phyloP scores from a whole-genome alignment of 2,329 filamentous ascomycete genomes.

The Curvularia verruculosa region DNA sequence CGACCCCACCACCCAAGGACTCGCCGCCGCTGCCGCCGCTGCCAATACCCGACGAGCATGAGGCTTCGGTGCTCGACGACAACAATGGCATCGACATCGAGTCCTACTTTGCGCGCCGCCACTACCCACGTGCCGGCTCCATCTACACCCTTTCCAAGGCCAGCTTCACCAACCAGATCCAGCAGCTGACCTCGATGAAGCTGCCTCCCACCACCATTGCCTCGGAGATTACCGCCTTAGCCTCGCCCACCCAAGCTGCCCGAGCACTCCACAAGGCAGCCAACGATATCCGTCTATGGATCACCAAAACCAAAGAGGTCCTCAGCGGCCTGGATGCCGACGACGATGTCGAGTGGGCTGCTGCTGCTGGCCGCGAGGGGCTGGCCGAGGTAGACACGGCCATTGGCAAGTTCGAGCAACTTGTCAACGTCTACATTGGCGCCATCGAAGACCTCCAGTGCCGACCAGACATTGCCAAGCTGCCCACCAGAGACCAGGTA shows the following conservation, averaged over 20 bases:
- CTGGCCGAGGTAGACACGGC: slow-evolving; percentile 71
- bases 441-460: slow-evolving; percentile 92
- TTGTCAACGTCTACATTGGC: slow-evolving; percentile 90
- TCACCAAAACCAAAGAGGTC: slow-evolving; percentile 87
- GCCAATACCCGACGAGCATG: slow-evolving; percentile 39
- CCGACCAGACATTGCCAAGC: slow-evolving; percentile 73
- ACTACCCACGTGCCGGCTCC: slow-evolving; percentile 69
- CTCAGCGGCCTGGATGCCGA: slow-evolving; percentile 89
- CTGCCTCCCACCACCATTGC: slow-evolving; percentile 86
- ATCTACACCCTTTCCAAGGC: slow-evolving; percentile 92
- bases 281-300: slow-evolving; percentile 93
- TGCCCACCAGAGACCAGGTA: slow-evolving; percentile 74
- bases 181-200: slow-evolving; percentile 87
- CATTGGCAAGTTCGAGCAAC: slow-evolving; percentile 81
- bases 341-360: slow-evolving; percentile 95
- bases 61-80: slow-evolving; percentile 43
- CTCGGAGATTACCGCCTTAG: slow-evolving; percentile 81
- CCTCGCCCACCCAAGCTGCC: slow-evolving; percentile 82
- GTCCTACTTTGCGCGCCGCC: slow-evolving; percentile 71
- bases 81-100: slow-evolving; percentile 56
- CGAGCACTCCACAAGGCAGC: slow-evolving; percentile 84
- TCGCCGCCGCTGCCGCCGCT: slow-evolving; percentile 40
- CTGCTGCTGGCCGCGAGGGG: slow-evolving; percentile 84
- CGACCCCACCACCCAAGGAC: slow-evolving; percentile 17
- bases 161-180: slow-evolving; percentile 91